Evolutionary conservation across 1,284 basidiomycete species (phyloP).

Genomic region (Pseudomicrostroma phylloplanum): DNA sequence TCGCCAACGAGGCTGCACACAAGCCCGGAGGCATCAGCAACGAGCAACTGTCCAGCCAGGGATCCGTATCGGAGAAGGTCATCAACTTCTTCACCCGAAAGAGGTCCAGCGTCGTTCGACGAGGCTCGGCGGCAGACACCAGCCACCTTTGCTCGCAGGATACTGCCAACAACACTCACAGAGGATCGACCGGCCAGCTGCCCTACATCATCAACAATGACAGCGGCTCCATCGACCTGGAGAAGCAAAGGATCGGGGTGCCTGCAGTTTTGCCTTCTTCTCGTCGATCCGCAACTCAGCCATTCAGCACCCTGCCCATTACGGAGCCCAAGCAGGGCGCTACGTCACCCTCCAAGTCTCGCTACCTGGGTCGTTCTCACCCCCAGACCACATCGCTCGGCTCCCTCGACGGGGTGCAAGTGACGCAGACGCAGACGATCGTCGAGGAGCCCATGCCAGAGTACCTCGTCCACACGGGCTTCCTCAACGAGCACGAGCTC

Average conservation of each 20-base stretch:
- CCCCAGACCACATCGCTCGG: background rate
- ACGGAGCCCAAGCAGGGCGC: background rate
- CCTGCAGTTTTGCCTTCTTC: background rate
- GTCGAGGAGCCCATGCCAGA: background rate
- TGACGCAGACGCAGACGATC: background rate
- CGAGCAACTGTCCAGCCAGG: conserved; percentile 8
- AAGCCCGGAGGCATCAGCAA: conserved; percentile 18
- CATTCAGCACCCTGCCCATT: too few species aligned
- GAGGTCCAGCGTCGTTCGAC: background rate
- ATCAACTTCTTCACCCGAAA: conserved; percentile 8
- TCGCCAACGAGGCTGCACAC: conserved; percentile 27
- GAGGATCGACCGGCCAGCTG: background rate
- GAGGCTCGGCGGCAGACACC: background rate
- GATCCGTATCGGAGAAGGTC: conserved; percentile 2
- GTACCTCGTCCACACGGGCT: conserved; percentile 1
- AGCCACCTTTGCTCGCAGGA: background rate
- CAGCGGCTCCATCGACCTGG: background rate
- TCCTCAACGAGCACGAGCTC: background rate
- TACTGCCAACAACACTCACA: background rate
- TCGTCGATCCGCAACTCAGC: too few species aligned
- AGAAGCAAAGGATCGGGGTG: background rate
- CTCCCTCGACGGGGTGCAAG: background rate
- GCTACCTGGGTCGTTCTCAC: background rate
- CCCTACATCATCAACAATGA: background rate
- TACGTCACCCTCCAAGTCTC: background rate